Percentiles rank a stretch among this genome's conserved stretches.
Conservation (phyloP, 805 yeast genomes). For the Schwanniomyces yamadae region DNA sequence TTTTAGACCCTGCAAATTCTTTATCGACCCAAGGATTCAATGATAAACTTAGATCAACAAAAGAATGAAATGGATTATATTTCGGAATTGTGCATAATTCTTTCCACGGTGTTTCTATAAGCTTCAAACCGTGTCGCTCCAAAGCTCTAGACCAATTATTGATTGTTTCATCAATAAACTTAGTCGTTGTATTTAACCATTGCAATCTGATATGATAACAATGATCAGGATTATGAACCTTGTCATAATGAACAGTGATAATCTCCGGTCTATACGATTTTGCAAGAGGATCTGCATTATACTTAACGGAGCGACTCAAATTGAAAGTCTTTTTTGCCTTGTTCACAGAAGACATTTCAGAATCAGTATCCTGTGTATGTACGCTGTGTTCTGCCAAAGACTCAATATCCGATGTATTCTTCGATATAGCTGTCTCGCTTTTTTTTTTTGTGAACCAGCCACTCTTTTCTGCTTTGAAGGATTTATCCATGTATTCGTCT, state of each 20-base stretch:
- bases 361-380: slow-evolving; percentile 15
- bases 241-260: slow-evolving; percentile 82
- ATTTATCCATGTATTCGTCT: slow-evolving; percentile 48
- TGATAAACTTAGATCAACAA: slow-evolving; percentile 63
- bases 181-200: slow-evolving; percentile 90
- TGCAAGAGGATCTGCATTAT: slow-evolving; percentile 71
- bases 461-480: slow-evolving; percentile 19
- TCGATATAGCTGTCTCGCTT: slow-evolving; percentile 16
- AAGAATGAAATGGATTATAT: slow-evolving; percentile 84
- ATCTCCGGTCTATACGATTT: slow-evolving; percentile 77
- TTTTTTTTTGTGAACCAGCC: slow-evolving; percentile 35
- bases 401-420: slow-evolving; percentile 27
- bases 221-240: slow-evolving; percentile 90
- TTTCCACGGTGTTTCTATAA: slow-evolving; percentile 88
- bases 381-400: slow-evolving; percentile 26
- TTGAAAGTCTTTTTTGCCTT: slow-evolving; percentile 43
- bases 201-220: slow-evolving; percentile 89
- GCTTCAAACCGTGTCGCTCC: slow-evolving; percentile 74
- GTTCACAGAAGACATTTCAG: slow-evolving; percentile 23
- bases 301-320: slow-evolving; percentile 63
- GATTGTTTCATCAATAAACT: slow-evolving; percentile 38
- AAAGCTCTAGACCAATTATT: slow-evolving; percentile 73
- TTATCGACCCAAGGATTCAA: slow-evolving; percentile 70
- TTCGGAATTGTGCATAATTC: slow-evolving; percentile 77
- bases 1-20: slow-evolving; percentile 43